Evolutionary conservation across 345 rosid genomes (phyloP), one percentile per base, ranked within the genome.

Genomic region (Litchi chinensis): DNA sequence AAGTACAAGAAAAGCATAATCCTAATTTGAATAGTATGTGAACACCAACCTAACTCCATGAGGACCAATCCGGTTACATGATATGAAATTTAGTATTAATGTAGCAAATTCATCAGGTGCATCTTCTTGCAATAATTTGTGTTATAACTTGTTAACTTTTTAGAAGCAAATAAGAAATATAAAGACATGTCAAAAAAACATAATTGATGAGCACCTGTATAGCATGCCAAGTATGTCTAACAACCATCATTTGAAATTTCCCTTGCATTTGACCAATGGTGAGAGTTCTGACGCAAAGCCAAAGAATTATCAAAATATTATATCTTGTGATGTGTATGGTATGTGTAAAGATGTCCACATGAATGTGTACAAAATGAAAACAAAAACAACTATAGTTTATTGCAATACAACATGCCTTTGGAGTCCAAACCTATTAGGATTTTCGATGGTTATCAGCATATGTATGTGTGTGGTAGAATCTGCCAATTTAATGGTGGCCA

Each of bases 261-360:
- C 99, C 99, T 93, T 93, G 98, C 99, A 95, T 95, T 87, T 95
- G 98, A 67, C 97, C 98, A 74, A 95, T 95, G 78, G 99, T 93
- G 70, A 93, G 98, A 46, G 92, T 70, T 85, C 99, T 93, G 87
- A 79, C 32, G 69, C 78, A 74, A 63, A 76, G 39, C 60, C 74
- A 59, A 65, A 10, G 65, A 70, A 48, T n/a, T 59, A 72, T 71
- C 52, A 65, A 15, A 12, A 52, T 62, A 46, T 26, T 18, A 0
- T 48, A 16, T 5, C 22, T 48, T 10, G 21, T 18, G 21, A 19
- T 56, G 62, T 56, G 13, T 6, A 18, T 6, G 5, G 16, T 56
- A 18, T 56, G 7, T 15, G 7, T 5, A 56, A 56, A 56, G 63
- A 19, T 57, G 9, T 57, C 6, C 24, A 56, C 18, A 57, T 18